Conservation (phyloP, 768 basidiomycete genomes). For the Boletus rubescentipes region DNA sequence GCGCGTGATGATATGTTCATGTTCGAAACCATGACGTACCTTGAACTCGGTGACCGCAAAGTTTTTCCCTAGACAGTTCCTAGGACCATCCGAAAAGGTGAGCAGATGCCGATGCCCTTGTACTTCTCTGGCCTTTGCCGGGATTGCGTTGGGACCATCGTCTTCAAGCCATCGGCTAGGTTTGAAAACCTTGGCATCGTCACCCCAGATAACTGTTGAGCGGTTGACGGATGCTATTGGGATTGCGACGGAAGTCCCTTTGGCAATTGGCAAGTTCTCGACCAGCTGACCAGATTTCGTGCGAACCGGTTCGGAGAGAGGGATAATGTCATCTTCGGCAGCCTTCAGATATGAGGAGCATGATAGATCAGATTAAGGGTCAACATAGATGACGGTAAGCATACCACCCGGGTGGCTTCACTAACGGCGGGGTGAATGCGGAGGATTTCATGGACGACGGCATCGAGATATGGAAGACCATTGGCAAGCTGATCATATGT, state of each 20-base stretch:
- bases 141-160: slow-evolving; percentile 15
- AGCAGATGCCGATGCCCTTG: slow-evolving; percentile 51
- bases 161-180: slow-evolving; percentile 63
- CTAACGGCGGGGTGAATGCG: slow-evolving; percentile 41
- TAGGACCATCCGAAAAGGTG: slow-evolving; percentile 51
- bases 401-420: slow-evolving; percentile 17
- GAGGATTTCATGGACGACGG: slow-evolving; percentile 45
- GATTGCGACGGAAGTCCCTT: slow-evolving; percentile 43
- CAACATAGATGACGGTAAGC: not conserved
- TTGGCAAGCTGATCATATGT: slow-evolving; percentile 53
- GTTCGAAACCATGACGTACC: slow-evolving; percentile 10
- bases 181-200: slow-evolving; percentile 53
- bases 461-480: slow-evolving; percentile 55
- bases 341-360: slow-evolving; percentile 34
- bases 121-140: slow-evolving; percentile 37
- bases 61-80: slow-evolving; percentile 48
- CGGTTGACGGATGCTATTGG: slow-evolving; percentile 50
- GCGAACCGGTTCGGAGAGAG: slow-evolving; percentile 49
- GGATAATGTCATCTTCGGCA: slow-evolving; percentile 54
- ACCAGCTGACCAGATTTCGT: slow-evolving; percentile 41
- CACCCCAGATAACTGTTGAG: slow-evolving; percentile 57
- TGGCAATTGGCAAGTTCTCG: slow-evolving; percentile 42
- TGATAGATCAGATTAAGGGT: not conserved
- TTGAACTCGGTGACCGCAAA: slow-evolving; percentile 45
- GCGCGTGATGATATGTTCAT: not conserved